Percentiles rank a stretch among this genome's conserved stretches.
phyloP scores from a whole-genome alignment of 2,329 filamentous ascomycete species.

The Sporothrix dimorphospora region DNA sequence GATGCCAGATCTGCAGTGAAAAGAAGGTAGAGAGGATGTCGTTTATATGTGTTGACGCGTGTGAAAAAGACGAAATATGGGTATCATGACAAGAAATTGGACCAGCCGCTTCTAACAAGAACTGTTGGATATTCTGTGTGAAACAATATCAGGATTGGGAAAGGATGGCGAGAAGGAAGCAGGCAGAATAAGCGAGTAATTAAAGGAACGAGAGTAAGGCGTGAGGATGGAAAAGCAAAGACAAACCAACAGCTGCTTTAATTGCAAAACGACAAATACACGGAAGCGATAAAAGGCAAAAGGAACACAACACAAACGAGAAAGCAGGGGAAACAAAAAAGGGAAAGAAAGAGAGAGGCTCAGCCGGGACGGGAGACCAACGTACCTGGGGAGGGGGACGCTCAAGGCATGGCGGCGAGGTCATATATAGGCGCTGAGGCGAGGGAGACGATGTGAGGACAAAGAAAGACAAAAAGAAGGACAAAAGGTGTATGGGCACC shows the following conservation, averaged over 20 bases:
- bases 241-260: neutral
- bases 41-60: neutral
- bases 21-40: too few species aligned
- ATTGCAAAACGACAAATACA: neutral
- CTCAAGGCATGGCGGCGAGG: neutral
- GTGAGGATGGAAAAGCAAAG: neutral
- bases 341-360: neutral
- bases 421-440: conserved; percentile 17
- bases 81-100: neutral
- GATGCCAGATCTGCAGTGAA: neutral
- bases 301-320: neutral
- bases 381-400: neutral
- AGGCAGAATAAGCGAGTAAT: conserved; percentile 5
- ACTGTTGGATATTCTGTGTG: neutral
- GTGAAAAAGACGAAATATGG: neutral
- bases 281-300: neutral
- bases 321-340: neutral
- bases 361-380: neutral
- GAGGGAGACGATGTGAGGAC: neutral
- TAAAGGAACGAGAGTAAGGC: neutral
- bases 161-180: conserved; percentile 10
- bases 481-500: conserved; percentile 25
- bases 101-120: neutral
- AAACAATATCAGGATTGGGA: neutral
- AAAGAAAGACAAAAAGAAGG: conserved; percentile 16